Evolutionary conservation across 306 rosid genomes (phyloP).

Genomic region (Vigna mungo): DNA sequence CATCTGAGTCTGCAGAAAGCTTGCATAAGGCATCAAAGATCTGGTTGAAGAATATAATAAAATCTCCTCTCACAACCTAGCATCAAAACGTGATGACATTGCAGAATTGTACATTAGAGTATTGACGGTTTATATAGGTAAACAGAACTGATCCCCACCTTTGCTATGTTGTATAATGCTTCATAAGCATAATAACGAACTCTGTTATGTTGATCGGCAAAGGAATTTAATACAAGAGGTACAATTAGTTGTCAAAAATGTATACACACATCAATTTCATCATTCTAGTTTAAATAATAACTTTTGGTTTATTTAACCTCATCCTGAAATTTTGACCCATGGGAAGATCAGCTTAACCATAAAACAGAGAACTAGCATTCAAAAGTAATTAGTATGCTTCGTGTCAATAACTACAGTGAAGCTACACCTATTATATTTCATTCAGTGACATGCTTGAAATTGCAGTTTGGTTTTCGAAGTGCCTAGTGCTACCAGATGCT

Average conservation of each 20-base stretch:
- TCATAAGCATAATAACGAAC: conserved; percentile 99
- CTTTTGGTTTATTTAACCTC: background rate
- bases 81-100: conserved; percentile 47
- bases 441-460: conserved; percentile 19
- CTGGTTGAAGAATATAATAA: conserved; percentile 91
- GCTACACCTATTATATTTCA: conserved; percentile 23
- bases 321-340: conserved; percentile 7
- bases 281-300: conserved; percentile 3
- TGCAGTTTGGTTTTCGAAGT: background rate
- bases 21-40: conserved; percentile 98
- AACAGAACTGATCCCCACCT: conserved; percentile 63
- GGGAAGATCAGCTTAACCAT: background rate
- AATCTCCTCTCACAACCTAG: conserved; percentile 99
- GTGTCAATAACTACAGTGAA: background rate
- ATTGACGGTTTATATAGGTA: conserved; percentile 35
- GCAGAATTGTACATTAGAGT: conserved; percentile 39
- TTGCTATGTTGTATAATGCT: conserved; percentile 96
- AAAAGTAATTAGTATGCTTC: conserved; percentile 21
- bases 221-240: conserved; percentile 88
- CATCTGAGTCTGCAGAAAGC: conserved; percentile 97
- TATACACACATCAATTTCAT: conserved; percentile 21
- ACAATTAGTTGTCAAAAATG: conserved; percentile 80
- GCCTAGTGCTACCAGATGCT: background rate
- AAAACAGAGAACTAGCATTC: conserved; percentile 11
- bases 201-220: conserved; percentile 98